These are phyloP conservation scores for Lecanicillium sp. DNA, from an alignment of 2,329 filamentous ascomycete genomes.

Conservation along the genomic window DNA sequence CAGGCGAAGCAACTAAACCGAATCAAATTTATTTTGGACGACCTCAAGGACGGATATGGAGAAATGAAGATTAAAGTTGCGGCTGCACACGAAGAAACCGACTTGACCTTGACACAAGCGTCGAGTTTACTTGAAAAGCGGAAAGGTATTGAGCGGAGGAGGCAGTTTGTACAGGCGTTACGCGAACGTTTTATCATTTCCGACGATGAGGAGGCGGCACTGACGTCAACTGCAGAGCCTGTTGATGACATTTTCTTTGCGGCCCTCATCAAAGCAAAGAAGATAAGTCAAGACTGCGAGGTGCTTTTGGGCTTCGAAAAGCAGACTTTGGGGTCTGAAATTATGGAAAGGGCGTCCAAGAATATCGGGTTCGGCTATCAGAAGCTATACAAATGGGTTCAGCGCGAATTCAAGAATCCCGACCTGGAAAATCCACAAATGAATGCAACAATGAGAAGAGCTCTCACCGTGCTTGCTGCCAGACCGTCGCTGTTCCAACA, in stretches of 20 bases:
- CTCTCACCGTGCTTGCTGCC: slow-evolving; percentile 82
- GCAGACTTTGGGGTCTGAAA: slow-evolving; percentile 78
- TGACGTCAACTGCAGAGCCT: slow-evolving; percentile 74
- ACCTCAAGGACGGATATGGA: slow-evolving; percentile 71
- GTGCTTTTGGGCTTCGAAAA: slow-evolving; percentile 84
- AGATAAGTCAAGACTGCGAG: slow-evolving; percentile 83
- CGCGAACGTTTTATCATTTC: slow-evolving; percentile 77
- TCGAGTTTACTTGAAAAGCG: slow-evolving; percentile 66
- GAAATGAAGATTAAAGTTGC: slow-evolving; percentile 74
- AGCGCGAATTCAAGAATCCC: slow-evolving; percentile 84
- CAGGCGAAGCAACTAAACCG: slow-evolving; percentile 68
- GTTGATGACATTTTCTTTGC: slow-evolving; percentile 82
- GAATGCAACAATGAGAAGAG: slow-evolving; percentile 73
- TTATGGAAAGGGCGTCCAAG: slow-evolving; percentile 86
- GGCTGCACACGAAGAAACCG: slow-evolving; percentile 68
- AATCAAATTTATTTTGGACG: slow-evolving; percentile 72
- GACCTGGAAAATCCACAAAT: slow-evolving; percentile 95
- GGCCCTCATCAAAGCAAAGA: slow-evolving; percentile 71
- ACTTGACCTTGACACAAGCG: slow-evolving; percentile 71
- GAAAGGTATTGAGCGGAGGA: slow-evolving; percentile 70
- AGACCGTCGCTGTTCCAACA: slow-evolving; percentile 85
- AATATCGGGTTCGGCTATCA: slow-evolving; percentile 86
- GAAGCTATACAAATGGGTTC: slow-evolving; percentile 92
- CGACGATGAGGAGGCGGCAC: slow-evolving; percentile 67
- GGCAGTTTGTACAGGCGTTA: slow-evolving; percentile 71